Evolutionary conservation across 768 basidiomycete genomes (phyloP), one percentile per base, ranked within the genome.

Genomic region (Chlorophyllum brunneum): DNA sequence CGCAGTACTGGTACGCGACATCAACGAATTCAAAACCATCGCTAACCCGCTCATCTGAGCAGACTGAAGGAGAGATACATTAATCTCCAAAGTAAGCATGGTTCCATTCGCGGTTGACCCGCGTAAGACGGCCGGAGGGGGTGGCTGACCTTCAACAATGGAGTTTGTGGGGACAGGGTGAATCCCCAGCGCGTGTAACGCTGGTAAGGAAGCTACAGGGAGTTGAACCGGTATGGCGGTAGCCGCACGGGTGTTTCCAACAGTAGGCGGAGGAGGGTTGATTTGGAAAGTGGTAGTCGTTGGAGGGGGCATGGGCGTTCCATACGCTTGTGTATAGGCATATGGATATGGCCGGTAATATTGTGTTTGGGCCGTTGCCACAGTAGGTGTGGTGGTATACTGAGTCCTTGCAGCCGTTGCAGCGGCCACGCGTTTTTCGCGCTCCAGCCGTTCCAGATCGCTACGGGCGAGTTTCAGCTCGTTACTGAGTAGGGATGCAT

Each of bases 11-110:
- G 63, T 71, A 57, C 78, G 74, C 23, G 80, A 75, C 75, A 87
- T 83, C 56, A 90, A 65, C 2, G 84, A 81, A 65, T 87, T 89
- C 55, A 91, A 65, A 9, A 91, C 70, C 56, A 84, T 70, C 16
- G 86, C 86, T 57, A 90, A 59, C 11, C 87, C 86, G 61, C 77
- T 86, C 82, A 87, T 85, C 61, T 92, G 89, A n/a, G 79, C 71
- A 15, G 81, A 74, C 64, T 88, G 85, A 49, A 92, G 71, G 16
- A 84, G 66, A 13, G 83, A 82, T 24, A 90, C 81, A 55, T 91
- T 90, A 62, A 92, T 86, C 56, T 92, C 89, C 48, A 92, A 68
- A 62, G 77, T 86, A 53, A 90, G 66, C 74, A 85, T 82, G 16
- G 79, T 77, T 10, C 88, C 88, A 60, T 88, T 83, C 5, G 81